These are phyloP conservation scores for Colletotrichum spinosum DNA, from an alignment of 2,329 filamentous ascomycete genomes.

Conservation along the genomic window DNA sequence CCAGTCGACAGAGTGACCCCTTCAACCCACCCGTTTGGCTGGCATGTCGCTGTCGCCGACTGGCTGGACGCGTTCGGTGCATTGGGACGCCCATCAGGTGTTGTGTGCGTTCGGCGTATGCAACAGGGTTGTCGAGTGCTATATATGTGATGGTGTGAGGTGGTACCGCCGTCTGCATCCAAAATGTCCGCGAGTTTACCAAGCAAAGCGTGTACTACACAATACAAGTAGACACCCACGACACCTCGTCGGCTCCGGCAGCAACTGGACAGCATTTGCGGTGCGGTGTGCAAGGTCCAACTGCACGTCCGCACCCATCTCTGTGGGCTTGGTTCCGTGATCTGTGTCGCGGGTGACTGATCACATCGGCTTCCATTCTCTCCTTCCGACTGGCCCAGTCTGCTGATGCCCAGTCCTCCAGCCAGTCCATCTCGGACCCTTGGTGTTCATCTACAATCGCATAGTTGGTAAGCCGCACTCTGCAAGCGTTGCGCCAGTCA, in stretches of 20 bases:
- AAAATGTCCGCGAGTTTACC: constrained; percentile 7
- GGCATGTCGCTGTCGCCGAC: constrained; percentile 31
- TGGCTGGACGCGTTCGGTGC: constrained; percentile 26
- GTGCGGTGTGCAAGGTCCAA: constrained; percentile 11
- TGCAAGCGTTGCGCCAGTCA: constrained; percentile 34
- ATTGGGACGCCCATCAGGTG: not conserved
- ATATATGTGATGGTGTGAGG: constrained; percentile 3
- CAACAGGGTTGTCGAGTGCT: not conserved
- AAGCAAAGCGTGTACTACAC: no score
- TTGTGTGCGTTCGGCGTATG: not conserved
- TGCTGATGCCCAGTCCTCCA: no score
- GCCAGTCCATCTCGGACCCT: no score
- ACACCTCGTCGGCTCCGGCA: constrained; percentile 15
- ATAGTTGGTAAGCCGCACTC: constrained; percentile 16
- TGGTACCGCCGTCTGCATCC: constrained; percentile 17
- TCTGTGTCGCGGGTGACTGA: constrained; percentile 11
- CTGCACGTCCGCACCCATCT: not conserved
- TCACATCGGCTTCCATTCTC: not conserved
- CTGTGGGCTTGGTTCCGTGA: constrained; percentile 10
- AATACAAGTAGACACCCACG: no score
- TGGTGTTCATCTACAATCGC: constrained; percentile 2
- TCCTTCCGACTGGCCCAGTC: no score
- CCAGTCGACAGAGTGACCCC: constrained; percentile 2
- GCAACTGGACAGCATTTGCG: not conserved
- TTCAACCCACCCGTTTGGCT: constrained; percentile 28